phyloP scores from a whole-genome alignment of 1,284 basidiomycete species.

The Tylopilus sp. region DNA sequence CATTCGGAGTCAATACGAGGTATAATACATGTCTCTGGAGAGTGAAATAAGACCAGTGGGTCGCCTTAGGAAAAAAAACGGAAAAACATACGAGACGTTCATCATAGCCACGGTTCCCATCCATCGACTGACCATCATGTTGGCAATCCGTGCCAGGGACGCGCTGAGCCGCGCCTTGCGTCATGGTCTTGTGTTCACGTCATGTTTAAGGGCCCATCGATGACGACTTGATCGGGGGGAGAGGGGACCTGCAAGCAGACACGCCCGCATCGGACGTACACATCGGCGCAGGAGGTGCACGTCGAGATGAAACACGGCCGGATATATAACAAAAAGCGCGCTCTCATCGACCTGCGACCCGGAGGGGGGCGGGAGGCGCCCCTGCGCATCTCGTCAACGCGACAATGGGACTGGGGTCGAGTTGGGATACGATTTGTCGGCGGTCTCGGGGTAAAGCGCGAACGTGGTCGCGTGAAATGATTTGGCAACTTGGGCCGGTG shows the following conservation, averaged over 20 bases:
- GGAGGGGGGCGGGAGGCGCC: too few relatives aligned
- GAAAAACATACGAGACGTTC: neutral
- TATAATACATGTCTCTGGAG: too few relatives aligned
- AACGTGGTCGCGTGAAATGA: too few relatives aligned
- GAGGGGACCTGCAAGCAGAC: neutral
- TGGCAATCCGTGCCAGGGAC: neutral
- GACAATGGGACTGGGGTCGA: neutral
- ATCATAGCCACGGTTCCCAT: too few relatives aligned
- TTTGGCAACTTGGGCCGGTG: too few relatives aligned
- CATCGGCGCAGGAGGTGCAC: neutral
- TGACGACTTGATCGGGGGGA: neutral
- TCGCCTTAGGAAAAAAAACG: neutral
- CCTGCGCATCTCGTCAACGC: neutral
- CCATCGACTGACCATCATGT: too few relatives aligned
- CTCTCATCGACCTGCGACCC: slow-evolving; percentile 1
- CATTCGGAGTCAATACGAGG: neutral
- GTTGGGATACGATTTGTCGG: neutral
- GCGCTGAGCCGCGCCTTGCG: neutral
- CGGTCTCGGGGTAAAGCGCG: neutral
- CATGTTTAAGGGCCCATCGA: neutral
- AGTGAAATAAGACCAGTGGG: neutral
- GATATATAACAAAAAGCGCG: neutral
- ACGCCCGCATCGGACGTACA: neutral
- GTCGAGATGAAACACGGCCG: slow-evolving; percentile 8
- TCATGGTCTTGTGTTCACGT: too few relatives aligned